Percentiles rank a stretch among this genome's conserved stretches.
phyloP scores from a whole-genome alignment of 768 basidiomycete species.

The Boletus insuetus region DNA sequence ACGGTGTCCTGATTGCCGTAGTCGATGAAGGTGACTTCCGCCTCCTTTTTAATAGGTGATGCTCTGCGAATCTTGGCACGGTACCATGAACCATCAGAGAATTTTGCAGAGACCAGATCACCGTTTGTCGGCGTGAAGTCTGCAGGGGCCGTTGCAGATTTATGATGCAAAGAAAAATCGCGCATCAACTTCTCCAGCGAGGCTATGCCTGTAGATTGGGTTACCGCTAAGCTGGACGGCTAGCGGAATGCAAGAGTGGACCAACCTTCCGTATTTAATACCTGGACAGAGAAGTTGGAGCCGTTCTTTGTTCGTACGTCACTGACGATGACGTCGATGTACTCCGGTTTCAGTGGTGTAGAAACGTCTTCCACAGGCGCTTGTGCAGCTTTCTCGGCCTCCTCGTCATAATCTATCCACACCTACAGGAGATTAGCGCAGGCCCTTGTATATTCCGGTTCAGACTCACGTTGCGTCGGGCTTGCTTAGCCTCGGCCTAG shows the following conservation, averaged over 20 bases:
- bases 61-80: conserved; percentile 85
- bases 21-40: conserved; percentile 92
- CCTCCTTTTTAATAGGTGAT: conserved; percentile 90
- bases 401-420: conserved; percentile 83
- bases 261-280: conserved; percentile 86
- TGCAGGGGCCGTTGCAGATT: conserved; percentile 56
- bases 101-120: conserved; percentile 92
- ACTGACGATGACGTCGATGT: conserved; percentile 89
- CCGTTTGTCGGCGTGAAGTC: conserved; percentile 79
- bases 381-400: conserved; percentile 57
- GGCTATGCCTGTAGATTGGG: conserved; percentile 65
- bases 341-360: conserved; percentile 73
- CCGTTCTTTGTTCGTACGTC: conserved; percentile 74
- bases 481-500: conserved; percentile 79
- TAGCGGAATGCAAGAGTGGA: not conserved
- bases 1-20: conserved; percentile 94
- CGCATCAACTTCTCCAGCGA: conserved; percentile 91
- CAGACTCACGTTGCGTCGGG: conserved; percentile 68
- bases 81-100: conserved; percentile 94
- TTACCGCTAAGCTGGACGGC: not conserved
- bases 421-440: conserved; percentile 48
- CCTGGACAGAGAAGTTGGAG: conserved; percentile 89
- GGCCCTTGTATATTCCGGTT: not conserved
- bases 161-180: conserved; percentile 88
- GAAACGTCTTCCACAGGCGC: conserved; percentile 42